These are phyloP conservation scores for Alternaria burnsii DNA, from an alignment of 2,329 filamentous ascomycete species.

Conservation along the genomic window DNA sequence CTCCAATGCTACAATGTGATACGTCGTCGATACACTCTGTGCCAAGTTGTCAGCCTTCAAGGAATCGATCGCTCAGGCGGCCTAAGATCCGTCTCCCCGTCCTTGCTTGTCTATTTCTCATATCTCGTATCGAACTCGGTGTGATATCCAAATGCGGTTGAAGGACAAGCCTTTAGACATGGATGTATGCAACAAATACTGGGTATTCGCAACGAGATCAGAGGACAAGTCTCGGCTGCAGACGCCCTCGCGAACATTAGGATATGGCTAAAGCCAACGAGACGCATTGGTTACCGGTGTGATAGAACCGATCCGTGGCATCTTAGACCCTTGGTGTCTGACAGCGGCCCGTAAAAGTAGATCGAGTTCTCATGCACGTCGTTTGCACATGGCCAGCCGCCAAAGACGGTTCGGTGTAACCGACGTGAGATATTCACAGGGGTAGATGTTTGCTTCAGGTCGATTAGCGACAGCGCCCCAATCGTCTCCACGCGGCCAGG, in stretches of 20 bases:
- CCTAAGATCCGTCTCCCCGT: background rate
- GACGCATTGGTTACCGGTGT: background rate
- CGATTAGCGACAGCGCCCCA: background rate
- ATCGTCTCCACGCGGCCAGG: background rate
- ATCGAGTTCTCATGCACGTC: background rate
- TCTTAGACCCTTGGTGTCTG: background rate
- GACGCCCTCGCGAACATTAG: background rate
- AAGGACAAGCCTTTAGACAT: background rate
- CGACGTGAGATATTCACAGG: constrained; percentile 1
- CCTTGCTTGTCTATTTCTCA: background rate
- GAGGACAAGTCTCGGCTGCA: constrained; percentile 71
- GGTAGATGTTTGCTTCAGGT: background rate
- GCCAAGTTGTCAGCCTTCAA: background rate
- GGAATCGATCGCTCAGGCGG: background rate
- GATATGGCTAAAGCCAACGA: background rate
- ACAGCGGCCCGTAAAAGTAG: constrained; percentile 4
- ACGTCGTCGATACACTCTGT: background rate
- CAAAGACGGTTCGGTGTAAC: background rate
- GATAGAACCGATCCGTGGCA: background rate
- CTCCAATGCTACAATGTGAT: background rate
- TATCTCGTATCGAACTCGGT: background rate
- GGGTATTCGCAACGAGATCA: constrained; percentile 68
- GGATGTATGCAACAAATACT: background rate
- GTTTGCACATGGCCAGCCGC: background rate
- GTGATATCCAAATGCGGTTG: background rate